Base-by-base conservation (phyloP, 106 monocot genomes). In the Dioscorea dumetorum region DNA sequence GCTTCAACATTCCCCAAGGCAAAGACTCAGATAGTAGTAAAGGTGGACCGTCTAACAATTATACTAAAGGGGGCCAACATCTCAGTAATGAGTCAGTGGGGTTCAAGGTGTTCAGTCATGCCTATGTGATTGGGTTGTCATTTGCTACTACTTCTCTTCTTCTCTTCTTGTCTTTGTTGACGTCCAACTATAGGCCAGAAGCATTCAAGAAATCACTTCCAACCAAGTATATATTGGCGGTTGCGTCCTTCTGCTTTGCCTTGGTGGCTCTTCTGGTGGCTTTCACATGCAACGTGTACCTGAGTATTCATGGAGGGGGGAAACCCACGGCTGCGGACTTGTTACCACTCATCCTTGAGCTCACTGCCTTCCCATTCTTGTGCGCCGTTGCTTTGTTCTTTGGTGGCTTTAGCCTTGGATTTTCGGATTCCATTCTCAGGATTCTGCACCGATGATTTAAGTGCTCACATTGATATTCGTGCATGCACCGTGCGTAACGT, bases 51-150 rank as follows among this genome's bases (percentile, higher is more conserved):
- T 28, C 28, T 28, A 28, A 28, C 28, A 28, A 28, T 28, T 1
- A 3, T 28, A 28, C 28, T 28, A 28, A 28, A 1, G 28, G 28
- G 28, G 3, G 3, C 28, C 28, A n/a, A n/a, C n/a, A 28, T 28
- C 3, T 28, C 28, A 28, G 3, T 28, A 3, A 28, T 28, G 2
- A 28, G 3, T 28, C 28, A 28, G 28, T 28, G 28, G 28, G 28
- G 11, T 81, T 81, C 62, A 71, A 72, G 57, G 72, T 81, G 24
- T 81, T 73, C 73, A 34, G 48, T 3, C 67, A 81, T 50, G 64
- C 81, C 0, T 77, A 77, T 22, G 77, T 81, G 34, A 8, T 81
- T 8, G 81, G 81, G 11, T 19, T 81, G 14, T 81, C 81, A 8
- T 77, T 67, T 52, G 81, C 81, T 17, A 21, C 81, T 11, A 68